A percentile compares a stretch with the other conserved stretches of the same genome.
These are phyloP conservation scores for Talaromyces sp. DNA, from an alignment of 2,329 filamentous ascomycete genomes.

Conservation along the genomic window DNA sequence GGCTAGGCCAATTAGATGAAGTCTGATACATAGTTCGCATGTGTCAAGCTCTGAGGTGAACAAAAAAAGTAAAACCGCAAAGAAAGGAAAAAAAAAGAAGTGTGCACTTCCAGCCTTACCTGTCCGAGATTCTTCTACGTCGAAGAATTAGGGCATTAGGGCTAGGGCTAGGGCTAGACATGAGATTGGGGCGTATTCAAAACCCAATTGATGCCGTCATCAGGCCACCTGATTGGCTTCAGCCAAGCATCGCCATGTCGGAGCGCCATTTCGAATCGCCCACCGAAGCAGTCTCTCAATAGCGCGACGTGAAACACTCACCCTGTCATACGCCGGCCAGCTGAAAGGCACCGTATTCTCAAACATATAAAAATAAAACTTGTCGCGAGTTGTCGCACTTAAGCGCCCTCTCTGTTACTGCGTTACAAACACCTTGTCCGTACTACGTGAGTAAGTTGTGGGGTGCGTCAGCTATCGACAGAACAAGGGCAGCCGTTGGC, in stretches of 20 bases:
- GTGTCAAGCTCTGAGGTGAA: background rate
- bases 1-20: too few species aligned
- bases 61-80: too few species aligned
- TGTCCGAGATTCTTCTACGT: too few species aligned
- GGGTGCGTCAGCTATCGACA: background rate
- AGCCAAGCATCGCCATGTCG: background rate
- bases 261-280: background rate
- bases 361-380: background rate
- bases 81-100: too few species aligned
- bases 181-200: background rate
- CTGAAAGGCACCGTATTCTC: constrained; percentile 4
- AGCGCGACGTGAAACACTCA: background rate
- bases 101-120: too few species aligned
- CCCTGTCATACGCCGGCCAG: too few species aligned
- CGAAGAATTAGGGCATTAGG: background rate
- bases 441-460: background rate
- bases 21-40: background rate
- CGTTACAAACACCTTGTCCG: background rate
- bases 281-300: background rate
- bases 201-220: background rate
- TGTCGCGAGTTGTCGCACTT: background rate
- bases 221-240: background rate
- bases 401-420: constrained; percentile 4
- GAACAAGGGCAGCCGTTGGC: background rate
- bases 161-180: background rate